These are phyloP conservation scores for Medicago ruthenica DNA, from an alignment of 306 rosid genomes.

Conservation along the genomic window DNA sequence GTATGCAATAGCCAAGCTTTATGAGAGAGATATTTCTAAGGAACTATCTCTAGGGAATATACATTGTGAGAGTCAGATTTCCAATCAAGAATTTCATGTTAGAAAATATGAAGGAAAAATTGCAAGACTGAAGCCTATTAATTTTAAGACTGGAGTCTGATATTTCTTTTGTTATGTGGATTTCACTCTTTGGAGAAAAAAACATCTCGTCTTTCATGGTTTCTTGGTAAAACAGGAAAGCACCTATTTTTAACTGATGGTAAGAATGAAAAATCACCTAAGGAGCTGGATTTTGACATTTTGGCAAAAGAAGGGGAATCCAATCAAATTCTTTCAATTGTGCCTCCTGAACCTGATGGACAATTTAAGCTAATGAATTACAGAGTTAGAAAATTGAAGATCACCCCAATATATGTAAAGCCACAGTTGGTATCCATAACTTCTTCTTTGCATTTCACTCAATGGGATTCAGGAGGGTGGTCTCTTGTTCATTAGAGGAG, in stretches of 20 bases:
- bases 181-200: slow-evolving; percentile 67
- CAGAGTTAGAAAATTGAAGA: too few species aligned
- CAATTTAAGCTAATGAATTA: too few species aligned
- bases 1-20: slow-evolving; percentile 80
- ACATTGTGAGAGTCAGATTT: slow-evolving; percentile 46
- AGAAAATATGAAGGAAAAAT: slow-evolving; percentile 58
- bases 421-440: too few species aligned
- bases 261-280: slow-evolving; percentile 69
- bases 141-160: too few species aligned
- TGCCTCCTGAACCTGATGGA: too few species aligned
- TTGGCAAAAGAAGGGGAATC: too few species aligned
- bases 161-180: slow-evolving; percentile 84
- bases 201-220: slow-evolving; percentile 57
- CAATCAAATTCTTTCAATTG: too few species aligned
- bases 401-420: too few species aligned
- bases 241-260: slow-evolving; percentile 77
- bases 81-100: slow-evolving; percentile 45
- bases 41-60: slow-evolving; percentile 52
- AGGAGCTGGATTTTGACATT: too few species aligned
- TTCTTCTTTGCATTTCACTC: too few species aligned
- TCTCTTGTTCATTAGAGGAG: too few species aligned
- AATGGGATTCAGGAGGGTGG: too few species aligned
- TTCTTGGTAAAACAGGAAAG: slow-evolving; percentile 75
- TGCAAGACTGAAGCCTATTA: slow-evolving; percentile 84
- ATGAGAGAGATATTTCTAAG: slow-evolving; percentile 52